phyloP scores from a whole-genome alignment of 225 moss, liverwort and hornwort genomes.

The Ulota crispa region DNA sequence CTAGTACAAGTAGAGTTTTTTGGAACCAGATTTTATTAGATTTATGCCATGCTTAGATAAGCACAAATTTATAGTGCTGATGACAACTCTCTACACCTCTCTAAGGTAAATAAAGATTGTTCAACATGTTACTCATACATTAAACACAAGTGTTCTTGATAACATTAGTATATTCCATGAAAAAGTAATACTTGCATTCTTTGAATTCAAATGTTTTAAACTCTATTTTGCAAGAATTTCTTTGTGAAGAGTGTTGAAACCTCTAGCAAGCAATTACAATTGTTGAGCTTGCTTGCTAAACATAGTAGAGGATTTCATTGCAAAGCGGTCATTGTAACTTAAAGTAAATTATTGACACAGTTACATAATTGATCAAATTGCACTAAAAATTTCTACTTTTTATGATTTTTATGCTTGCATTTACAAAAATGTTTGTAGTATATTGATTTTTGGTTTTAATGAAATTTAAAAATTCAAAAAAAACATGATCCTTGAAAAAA shows the following conservation, averaged over 20 bases:
- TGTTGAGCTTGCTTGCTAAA: slow-evolving; percentile 18
- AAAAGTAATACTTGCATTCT: neutral
- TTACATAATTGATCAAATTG: neutral
- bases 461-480: neutral
- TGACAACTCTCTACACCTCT: slow-evolving; percentile 51
- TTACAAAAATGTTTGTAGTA: neutral
- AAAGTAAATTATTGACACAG: neutral
- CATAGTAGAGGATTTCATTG: neutral
- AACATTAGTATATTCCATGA: neutral
- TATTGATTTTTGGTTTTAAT: neutral
- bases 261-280: neutral
- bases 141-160: neutral
- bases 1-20: too few relatives aligned
- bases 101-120: slow-evolving; percentile 31
- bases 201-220: neutral
- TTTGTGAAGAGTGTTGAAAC: slow-evolving; percentile 6
- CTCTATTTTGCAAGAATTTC: neutral
- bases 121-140: neutral
- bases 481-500: neutral
- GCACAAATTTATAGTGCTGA: slow-evolving; percentile 36
- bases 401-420: neutral
- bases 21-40: too few relatives aligned
- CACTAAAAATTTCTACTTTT: neutral
- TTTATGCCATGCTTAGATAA: too few relatives aligned
- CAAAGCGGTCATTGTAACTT: neutral